Base-by-base conservation (phyloP, 768 basidiomycete genomes). In the Xerocomellus intermedius region DNA sequence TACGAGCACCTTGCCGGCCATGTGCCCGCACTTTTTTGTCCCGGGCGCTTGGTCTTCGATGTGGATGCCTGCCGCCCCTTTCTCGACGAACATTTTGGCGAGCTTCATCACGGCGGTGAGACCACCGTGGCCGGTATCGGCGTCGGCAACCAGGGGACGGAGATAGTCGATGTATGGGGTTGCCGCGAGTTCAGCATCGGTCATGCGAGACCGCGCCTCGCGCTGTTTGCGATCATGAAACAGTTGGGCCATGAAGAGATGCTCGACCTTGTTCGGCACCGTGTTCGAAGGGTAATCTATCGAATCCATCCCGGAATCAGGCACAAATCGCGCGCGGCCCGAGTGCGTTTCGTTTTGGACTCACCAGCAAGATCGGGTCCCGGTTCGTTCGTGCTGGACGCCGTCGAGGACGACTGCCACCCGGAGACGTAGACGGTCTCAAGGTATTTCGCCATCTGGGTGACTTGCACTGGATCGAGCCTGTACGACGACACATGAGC, bases 341-440 rank as follows among this genome's bases (percentile, higher is more conserved):
- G 3, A 10, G 24, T 8, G n/a, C 26, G 26, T 1, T 26, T 26
- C 12, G 19, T 13, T 42, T 4, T 19, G 48, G 24, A 67, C 79
- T 61, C 62, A 91, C 93, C 94, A 59, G 96, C 96, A 64, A 98
- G 89, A 82, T 98, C 96, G 13, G 97, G 97, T 33, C 97, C 97
- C 22, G 97, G 97, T 74, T 99, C 97, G 61, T 98, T 88, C 26
- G 92, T 90, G 69, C 85, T 89, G 0, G 91, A 89, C 2, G 97
- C 97, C 3, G 95, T 98, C 66, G 91, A 93, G 19, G 91, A 94
- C 17, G 87, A 93, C 66, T 92, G 91, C 91, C 90, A 93, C 5
- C 97, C 97, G 8, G 97, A 99, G 53, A 99, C 92, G 69, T 99
- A 99, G 63, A 99, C 91, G 3, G 96, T 98, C 75, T 98, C 97